Percentiles rank a stretch among this genome's conserved stretches.
Conservation (phyloP, 2,329 filamentous ascomycete species). For the Phoma sp. region DNA sequence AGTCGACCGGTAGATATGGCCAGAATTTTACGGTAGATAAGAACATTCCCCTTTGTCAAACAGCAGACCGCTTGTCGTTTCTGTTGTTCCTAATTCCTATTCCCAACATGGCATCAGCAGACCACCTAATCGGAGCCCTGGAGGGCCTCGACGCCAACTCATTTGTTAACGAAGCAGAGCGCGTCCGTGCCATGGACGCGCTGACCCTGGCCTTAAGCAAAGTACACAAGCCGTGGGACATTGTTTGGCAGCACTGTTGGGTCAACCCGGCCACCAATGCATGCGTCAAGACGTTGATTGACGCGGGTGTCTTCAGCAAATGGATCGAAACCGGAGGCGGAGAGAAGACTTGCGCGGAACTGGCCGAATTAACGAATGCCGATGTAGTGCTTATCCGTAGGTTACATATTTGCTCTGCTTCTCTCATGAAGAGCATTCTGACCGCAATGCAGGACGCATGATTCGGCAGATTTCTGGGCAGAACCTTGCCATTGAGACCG, state of each 20-base stretch:
- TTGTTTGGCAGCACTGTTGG: slow-evolving; percentile 19
- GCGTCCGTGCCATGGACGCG: slow-evolving; percentile 16
- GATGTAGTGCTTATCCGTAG: slow-evolving; percentile 19
- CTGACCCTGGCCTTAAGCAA: slow-evolving; percentile 17
- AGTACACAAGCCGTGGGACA: slow-evolving; percentile 18
- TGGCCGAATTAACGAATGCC: slow-evolving; percentile 13
- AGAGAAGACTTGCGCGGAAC: slow-evolving; percentile 17
- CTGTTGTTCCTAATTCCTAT: slow-evolving; percentile 2
- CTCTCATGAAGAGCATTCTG: slow-evolving; percentile 11
- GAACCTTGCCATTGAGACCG: slow-evolving; percentile 16
- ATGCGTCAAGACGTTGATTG: slow-evolving; percentile 20
- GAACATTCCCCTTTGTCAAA: slow-evolving; percentile 11
- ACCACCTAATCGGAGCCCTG: slow-evolving; percentile 16
- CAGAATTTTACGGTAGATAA: slow-evolving; percentile 7
- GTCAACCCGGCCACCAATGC: slow-evolving; percentile 18
- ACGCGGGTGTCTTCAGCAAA: slow-evolving; percentile 17
- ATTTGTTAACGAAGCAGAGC: slow-evolving; percentile 15
- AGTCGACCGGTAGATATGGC: slow-evolving; percentile 6
- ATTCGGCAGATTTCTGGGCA: slow-evolving; percentile 19
- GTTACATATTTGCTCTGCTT: slow-evolving; percentile 14
- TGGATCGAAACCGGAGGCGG: slow-evolving; percentile 16
- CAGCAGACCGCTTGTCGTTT: slow-evolving; percentile 4
- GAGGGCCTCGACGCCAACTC: slow-evolving; percentile 13
- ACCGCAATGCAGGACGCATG: slow-evolving; percentile 15
- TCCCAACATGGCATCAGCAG: slow-evolving; percentile 16